These are phyloP conservation scores for Lolium perenne DNA, from an alignment of 176 grass and related monocot genomes.

Conservation along the genomic window DNA sequence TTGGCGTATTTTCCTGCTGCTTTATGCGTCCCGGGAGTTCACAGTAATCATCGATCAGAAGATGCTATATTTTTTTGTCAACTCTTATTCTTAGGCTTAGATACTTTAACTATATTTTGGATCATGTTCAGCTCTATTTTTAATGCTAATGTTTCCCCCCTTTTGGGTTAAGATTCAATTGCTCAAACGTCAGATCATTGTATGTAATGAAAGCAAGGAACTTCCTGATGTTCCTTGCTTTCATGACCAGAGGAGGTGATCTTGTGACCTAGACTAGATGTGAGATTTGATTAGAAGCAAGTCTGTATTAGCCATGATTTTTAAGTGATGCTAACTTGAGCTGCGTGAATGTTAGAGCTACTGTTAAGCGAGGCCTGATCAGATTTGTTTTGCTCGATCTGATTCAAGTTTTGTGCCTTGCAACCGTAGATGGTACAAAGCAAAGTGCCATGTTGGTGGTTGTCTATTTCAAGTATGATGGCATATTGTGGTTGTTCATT, in stretches of 20 bases:
- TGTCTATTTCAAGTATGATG: constrained; percentile 41
- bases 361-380: background rate
- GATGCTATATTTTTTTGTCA: background rate
- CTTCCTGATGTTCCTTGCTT: constrained; percentile 2
- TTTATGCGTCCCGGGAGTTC: background rate
- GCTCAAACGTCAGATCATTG: constrained; percentile 1
- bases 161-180: constrained; percentile 1
- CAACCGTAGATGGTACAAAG: constrained; percentile 38
- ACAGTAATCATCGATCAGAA: constrained; percentile 10
- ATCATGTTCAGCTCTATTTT: background rate
- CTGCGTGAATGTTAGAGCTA: background rate
- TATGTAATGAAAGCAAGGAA: background rate
- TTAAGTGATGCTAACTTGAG: background rate
- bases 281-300: background rate
- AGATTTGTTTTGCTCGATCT: constrained; percentile 27
- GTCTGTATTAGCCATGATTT: background rate
- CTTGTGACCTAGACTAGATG: background rate
- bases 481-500: constrained; percentile 23
- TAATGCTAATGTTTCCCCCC: background rate
- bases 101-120: background rate
- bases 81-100: background rate
- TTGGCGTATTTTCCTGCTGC: background rate
- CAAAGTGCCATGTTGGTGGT: constrained; percentile 26
- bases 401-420: background rate
- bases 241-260: background rate